These are phyloP conservation scores for Xylaria cubensis DNA, from an alignment of 495 filamentous ascomycete species.

Conservation along the genomic window DNA sequence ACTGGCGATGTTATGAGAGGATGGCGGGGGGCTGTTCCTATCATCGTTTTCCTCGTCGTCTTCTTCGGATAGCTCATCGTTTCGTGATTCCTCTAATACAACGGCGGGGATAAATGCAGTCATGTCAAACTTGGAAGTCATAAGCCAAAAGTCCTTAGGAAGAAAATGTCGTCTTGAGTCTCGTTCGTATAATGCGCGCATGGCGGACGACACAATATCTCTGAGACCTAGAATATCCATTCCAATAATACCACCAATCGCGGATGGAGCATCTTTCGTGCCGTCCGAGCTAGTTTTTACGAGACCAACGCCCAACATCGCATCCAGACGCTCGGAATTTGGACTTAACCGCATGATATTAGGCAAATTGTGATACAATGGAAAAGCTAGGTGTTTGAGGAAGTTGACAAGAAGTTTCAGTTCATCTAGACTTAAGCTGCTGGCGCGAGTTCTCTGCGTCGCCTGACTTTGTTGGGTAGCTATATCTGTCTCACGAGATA, in stretches of 20 bases:
- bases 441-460: constrained; percentile 63
- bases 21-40: constrained; percentile 27
- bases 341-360: constrained; percentile 51
- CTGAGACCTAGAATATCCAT: constrained; percentile 82
- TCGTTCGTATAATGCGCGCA: constrained; percentile 89
- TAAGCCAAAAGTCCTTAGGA: constrained; percentile 86
- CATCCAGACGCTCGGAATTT: constrained; percentile 26
- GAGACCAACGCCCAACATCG: constrained; percentile 30
- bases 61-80: constrained; percentile 45
- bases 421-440: constrained; percentile 71
- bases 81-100: constrained; percentile 84
- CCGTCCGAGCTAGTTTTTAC: constrained; percentile 26
- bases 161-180: constrained; percentile 90
- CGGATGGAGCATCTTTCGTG: constrained; percentile 27
- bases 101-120: constrained; percentile 86
- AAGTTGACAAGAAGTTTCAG: constrained; percentile 80
- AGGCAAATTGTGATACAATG: constrained; percentile 82
- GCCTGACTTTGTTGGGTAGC: constrained; percentile 38
- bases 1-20: constrained; percentile 34
- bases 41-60: constrained; percentile 37
- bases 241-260: constrained; percentile 61
- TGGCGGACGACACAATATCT: constrained; percentile 78
- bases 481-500: constrained; percentile 49
- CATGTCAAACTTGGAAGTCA: constrained; percentile 93
- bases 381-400: constrained; percentile 91